Conservation (phyloP, 2,329 filamentous ascomycete genomes). For the Nemania sp. region DNA sequence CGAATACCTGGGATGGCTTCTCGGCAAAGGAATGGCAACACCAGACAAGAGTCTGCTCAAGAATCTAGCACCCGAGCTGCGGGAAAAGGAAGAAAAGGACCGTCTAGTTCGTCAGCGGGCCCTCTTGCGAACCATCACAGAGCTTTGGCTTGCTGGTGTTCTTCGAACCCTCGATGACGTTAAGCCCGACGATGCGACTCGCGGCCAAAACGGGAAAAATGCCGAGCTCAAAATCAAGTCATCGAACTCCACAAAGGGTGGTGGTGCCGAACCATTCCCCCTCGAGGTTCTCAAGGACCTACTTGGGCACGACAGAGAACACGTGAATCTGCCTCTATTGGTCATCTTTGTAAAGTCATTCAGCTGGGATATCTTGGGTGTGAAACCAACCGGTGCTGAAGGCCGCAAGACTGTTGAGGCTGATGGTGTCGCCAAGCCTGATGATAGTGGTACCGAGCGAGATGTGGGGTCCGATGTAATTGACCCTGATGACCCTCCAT, state of each 20-base stretch:
- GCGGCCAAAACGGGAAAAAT: slow-evolving; percentile 65
- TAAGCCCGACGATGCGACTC: slow-evolving; percentile 66
- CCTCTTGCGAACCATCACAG: slow-evolving; percentile 86
- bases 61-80: slow-evolving; percentile 75
- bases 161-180: slow-evolving; percentile 78
- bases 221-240: slow-evolving; percentile 62
- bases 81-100: slow-evolving; percentile 95
- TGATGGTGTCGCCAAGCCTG: slow-evolving; percentile 67
- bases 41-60: slow-evolving; percentile 87
- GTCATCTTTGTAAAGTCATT: slow-evolving; percentile 97
- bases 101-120: slow-evolving; percentile 83
- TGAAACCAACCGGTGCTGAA: slow-evolving; percentile 71
- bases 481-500: slow-evolving; percentile 67
- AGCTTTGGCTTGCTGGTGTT: slow-evolving; percentile 92
- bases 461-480: slow-evolving; percentile 55
- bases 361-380: slow-evolving; percentile 90
- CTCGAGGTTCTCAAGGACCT: slow-evolving; percentile 97
- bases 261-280: slow-evolving; percentile 86
- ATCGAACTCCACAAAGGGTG: slow-evolving; percentile 60
- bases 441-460: slow-evolving; percentile 52
- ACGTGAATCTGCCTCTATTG: slow-evolving; percentile 85
- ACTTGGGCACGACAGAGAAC: slow-evolving; percentile 89
- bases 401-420: slow-evolving; percentile 84
- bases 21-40: slow-evolving; percentile 88
- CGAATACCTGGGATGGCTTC: slow-evolving; percentile 86